Conservation (phyloP, 805 yeast species). For the Cephaloascus fragrans region DNA sequence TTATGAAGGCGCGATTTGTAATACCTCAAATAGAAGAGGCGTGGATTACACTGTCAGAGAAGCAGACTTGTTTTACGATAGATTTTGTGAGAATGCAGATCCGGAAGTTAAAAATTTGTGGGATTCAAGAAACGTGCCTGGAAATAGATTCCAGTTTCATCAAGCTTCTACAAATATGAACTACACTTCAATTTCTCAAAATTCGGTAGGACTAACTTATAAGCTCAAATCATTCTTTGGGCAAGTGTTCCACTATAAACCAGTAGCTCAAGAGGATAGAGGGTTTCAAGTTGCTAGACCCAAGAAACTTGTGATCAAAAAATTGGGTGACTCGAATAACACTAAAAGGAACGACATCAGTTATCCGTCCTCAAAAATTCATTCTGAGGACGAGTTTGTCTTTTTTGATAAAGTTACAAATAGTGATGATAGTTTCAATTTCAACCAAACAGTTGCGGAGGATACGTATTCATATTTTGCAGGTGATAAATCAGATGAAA, state of each 20-base stretch:
- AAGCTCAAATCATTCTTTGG: neutral
- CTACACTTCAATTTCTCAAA: neutral
- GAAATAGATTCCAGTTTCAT: neutral
- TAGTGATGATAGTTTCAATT: neutral
- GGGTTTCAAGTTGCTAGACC: constrained; percentile 28
- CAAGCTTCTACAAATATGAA: neutral
- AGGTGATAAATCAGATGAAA: neutral
- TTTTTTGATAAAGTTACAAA: neutral
- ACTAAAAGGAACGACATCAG: constrained; percentile 1
- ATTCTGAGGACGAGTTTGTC: too few species aligned
- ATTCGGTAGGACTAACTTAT: neutral
- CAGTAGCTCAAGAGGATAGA: constrained; percentile 1
- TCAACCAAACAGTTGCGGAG: neutral
- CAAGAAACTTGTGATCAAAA: constrained; percentile 18
- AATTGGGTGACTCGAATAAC: constrained; percentile 1
- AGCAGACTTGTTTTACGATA: constrained; percentile 42
- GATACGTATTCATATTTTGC: neutral
- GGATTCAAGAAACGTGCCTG: constrained; percentile 30
- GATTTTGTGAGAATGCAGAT: constrained; percentile 33
- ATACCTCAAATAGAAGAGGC: constrained; percentile 8
- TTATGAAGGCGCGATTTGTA: neutral
- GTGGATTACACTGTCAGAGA: constrained; percentile 53
- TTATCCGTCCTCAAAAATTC: neutral
- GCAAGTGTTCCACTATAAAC: neutral
- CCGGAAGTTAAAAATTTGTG: constrained; percentile 42